phyloP scores from a whole-genome alignment of 768 basidiomycete species.

The Pulveroboletus frians region DNA sequence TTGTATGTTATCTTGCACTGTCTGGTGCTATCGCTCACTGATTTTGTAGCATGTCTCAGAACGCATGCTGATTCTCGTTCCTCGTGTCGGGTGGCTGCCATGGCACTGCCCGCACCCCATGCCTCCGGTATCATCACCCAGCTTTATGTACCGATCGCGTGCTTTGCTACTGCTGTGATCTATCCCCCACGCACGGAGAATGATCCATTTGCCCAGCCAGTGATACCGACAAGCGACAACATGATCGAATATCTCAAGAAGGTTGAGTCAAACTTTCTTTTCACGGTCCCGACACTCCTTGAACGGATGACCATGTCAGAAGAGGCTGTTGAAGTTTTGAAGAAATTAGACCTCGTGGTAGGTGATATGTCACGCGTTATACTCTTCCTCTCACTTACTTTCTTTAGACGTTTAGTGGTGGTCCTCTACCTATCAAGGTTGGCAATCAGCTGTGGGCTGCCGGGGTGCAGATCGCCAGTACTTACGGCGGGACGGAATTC shows the following conservation, averaged over 20 bases:
- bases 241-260: conserved; percentile 33
- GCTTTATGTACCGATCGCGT: conserved; percentile 19
- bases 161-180: conserved; percentile 14
- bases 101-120: conserved; percentile 29
- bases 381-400: neutral
- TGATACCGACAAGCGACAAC: conserved; percentile 36
- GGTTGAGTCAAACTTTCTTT: conserved; percentile 27
- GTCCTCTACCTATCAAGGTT: conserved; percentile 31
- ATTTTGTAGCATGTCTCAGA: conserved; percentile 5
- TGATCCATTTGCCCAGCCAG: conserved; percentile 26
- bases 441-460: conserved; percentile 32
- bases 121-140: conserved; percentile 12
- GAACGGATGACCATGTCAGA: conserved; percentile 32
- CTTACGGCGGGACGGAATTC: conserved; percentile 36
- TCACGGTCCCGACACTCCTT: conserved; percentile 37
- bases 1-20: conserved; percentile 24
- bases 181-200: conserved; percentile 25
- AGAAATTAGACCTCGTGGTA: conserved; percentile 27
- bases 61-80: conserved; percentile 2
- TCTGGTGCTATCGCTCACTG: neutral
- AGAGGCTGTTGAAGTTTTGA: conserved; percentile 23
- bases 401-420: conserved; percentile 36
- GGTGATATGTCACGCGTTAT: neutral
- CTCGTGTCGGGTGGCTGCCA: conserved; percentile 17
- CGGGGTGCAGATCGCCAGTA: conserved; percentile 30